Evolutionary conservation across 345 rosid genomes (phyloP).

Genomic region (Linum tenue): DNA sequence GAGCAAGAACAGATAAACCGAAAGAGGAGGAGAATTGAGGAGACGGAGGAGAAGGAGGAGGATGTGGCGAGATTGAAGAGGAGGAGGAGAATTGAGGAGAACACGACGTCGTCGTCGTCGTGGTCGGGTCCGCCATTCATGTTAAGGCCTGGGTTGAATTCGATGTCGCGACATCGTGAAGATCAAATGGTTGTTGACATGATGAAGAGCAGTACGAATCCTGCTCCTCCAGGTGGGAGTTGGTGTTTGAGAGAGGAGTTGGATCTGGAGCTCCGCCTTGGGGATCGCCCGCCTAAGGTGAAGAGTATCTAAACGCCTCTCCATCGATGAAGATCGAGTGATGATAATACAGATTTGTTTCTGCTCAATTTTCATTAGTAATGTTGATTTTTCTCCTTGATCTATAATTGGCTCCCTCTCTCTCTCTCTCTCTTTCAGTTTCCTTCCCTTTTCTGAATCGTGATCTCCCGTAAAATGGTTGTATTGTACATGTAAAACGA

Average conservation of each 20-base stretch:
- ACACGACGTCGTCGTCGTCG: slow-evolving; percentile 16
- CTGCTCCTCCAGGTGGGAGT: slow-evolving; percentile 3
- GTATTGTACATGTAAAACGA: no score
- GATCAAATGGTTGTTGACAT: slow-evolving; percentile 25
- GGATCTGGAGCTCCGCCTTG: slow-evolving; percentile 96
- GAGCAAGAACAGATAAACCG: slow-evolving; percentile 11
- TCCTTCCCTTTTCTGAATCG: slow-evolving; percentile 7
- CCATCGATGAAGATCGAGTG: neutral
- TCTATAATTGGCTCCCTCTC: slow-evolving; percentile 1
- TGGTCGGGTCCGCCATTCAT: slow-evolving; percentile 24
- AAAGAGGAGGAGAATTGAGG: slow-evolving; percentile 28
- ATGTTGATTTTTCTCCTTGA: slow-evolving; percentile 15
- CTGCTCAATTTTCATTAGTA: slow-evolving; percentile 17
- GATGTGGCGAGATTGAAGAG: slow-evolving; percentile 36
- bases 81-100: slow-evolving; percentile 17
- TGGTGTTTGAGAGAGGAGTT: slow-evolving; percentile 44
- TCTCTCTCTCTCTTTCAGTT: slow-evolving; percentile 9
- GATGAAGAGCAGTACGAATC: neutral
- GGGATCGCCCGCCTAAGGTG: slow-evolving; percentile 44
- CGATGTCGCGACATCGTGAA: slow-evolving; percentile 23
- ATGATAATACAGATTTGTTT: slow-evolving; percentile 8
- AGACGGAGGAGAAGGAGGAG: slow-evolving; percentile 26
- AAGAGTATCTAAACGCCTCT: slow-evolving; percentile 17
- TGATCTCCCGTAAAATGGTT: no score
- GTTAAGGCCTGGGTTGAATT: slow-evolving; percentile 16